These are phyloP conservation scores for Globisporangium emineosum DNA, from an alignment of 352 stramenopile species.

Conservation along the genomic window DNA sequence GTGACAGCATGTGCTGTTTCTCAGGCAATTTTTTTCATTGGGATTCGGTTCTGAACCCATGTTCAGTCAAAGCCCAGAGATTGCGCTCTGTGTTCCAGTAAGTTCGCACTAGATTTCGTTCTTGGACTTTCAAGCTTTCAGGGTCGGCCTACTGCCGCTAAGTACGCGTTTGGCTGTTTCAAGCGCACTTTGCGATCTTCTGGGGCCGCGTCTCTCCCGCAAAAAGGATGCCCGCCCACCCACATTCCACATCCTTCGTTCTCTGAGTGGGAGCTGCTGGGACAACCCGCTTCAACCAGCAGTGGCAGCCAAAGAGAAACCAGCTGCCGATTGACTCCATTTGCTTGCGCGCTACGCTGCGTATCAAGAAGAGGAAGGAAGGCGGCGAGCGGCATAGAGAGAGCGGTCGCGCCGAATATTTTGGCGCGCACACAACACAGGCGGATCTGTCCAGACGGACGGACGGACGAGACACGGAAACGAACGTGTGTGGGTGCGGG, in stretches of 20 bases:
- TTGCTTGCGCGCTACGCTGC: background rate
- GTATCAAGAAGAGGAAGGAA: background rate
- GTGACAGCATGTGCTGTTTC: too few relatives aligned
- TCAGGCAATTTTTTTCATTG: background rate
- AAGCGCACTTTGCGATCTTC: constrained; percentile 16
- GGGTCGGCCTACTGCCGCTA: background rate
- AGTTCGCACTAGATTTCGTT: constrained; percentile 6
- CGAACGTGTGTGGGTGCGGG: background rate
- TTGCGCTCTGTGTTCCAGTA: background rate
- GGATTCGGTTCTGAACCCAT: constrained; percentile 10
- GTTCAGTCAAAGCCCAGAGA: background rate
- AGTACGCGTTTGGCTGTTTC: background rate
- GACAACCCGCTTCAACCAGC: constrained; percentile 13
- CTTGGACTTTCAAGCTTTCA: background rate
- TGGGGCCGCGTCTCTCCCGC: constrained; percentile 13
- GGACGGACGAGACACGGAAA: background rate
- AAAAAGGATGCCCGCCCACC: background rate
- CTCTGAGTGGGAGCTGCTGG: constrained; percentile 1
- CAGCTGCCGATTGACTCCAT: background rate
- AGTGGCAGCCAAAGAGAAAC: constrained; percentile 7
- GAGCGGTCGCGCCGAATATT: constrained; percentile 6
- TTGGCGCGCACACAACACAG: constrained; percentile 4
- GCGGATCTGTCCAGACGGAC: constrained; percentile 1
- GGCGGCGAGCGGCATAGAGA: constrained; percentile 5
- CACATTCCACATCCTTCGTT: background rate